phyloP scores from a whole-genome alignment of 1,139 yeast genomes.

The Pichia sp. region DNA sequence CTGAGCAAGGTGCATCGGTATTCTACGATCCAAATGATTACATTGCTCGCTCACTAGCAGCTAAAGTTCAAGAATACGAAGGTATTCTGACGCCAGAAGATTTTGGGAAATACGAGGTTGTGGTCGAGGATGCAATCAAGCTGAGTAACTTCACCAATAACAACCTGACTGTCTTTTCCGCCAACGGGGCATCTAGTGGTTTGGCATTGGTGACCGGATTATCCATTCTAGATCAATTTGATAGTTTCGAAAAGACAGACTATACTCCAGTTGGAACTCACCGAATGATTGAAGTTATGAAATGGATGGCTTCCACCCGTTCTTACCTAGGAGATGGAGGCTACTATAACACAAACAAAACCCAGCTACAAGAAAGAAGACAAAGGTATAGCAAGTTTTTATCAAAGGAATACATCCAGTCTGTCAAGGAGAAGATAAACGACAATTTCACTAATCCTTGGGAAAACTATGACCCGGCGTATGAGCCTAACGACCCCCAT shows the following conservation, averaged over 20 bases:
- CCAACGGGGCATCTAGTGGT: conserved; percentile 82
- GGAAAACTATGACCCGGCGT: conserved; percentile 74
- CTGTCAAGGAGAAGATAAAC: conserved; percentile 44
- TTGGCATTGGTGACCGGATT: conserved; percentile 76
- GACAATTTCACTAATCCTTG: conserved; percentile 58
- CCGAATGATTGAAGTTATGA: conserved; percentile 77
- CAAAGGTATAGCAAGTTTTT: conserved; percentile 35
- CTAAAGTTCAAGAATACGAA: conserved; percentile 31
- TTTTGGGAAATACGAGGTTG: conserved; percentile 56
- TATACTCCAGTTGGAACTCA: conserved; percentile 51
- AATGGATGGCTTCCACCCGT: conserved; percentile 87
- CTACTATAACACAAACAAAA: conserved; percentile 31
- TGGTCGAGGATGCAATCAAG: conserved; percentile 51
- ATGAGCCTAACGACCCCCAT: conserved; percentile 68
- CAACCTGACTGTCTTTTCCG: conserved; percentile 52
- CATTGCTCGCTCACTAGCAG: conserved; percentile 39
- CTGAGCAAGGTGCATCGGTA: conserved; percentile 67
- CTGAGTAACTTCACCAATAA: conserved; percentile 40
- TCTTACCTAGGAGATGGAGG: conserved; percentile 72
- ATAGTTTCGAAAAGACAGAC: conserved; percentile 36
- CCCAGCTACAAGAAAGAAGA: conserved; percentile 21
- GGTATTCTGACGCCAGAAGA: conserved; percentile 54
- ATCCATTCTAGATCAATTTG: conserved; percentile 41
- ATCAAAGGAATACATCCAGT: conserved; percentile 50
- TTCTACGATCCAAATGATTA: conserved; percentile 74